Evolutionary conservation across 768 basidiomycete species (phyloP).

Genomic region (Trametes cinnabarina): DNA sequence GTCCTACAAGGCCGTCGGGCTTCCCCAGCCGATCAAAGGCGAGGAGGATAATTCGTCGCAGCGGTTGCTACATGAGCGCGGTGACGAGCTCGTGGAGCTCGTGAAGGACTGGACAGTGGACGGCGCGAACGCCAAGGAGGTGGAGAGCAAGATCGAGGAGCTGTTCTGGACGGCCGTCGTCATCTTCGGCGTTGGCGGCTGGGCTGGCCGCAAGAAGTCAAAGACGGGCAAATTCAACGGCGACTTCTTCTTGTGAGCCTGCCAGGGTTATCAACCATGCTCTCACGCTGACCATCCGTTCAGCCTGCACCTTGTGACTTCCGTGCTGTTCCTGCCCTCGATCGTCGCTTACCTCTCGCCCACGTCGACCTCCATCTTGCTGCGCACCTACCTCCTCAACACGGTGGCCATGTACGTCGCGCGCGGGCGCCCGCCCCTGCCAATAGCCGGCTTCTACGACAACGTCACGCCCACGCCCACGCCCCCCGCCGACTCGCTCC

Average conservation of each 20-base stretch:
- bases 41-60: constrained; percentile 16
- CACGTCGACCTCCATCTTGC: constrained; percentile 47
- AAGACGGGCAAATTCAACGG: constrained; percentile 38
- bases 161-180: constrained; percentile 52
- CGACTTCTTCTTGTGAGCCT: constrained; percentile 58
- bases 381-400: constrained; percentile 55
- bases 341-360: constrained; percentile 37
- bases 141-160: constrained; percentile 60
- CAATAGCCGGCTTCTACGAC: constrained; percentile 36
- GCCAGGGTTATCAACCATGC: background rate
- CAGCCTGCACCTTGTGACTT: constrained; percentile 66
- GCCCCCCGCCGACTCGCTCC: constrained; percentile 24
- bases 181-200: constrained; percentile 55
- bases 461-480: constrained; percentile 40
- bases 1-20: constrained; percentile 9
- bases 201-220: constrained; percentile 39
- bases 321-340: constrained; percentile 60
- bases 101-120: constrained; percentile 20
- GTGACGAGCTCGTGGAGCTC: constrained; percentile 8
- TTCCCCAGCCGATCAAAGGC: constrained; percentile 7
- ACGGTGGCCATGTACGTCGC: constrained; percentile 47
- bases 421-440: constrained; percentile 48
- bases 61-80: constrained; percentile 7
- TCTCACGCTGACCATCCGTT: background rate
- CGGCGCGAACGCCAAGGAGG: constrained; percentile 26